Conservation (phyloP, 1,139 yeast species). For the Eremothecium cymbalariae region DNA sequence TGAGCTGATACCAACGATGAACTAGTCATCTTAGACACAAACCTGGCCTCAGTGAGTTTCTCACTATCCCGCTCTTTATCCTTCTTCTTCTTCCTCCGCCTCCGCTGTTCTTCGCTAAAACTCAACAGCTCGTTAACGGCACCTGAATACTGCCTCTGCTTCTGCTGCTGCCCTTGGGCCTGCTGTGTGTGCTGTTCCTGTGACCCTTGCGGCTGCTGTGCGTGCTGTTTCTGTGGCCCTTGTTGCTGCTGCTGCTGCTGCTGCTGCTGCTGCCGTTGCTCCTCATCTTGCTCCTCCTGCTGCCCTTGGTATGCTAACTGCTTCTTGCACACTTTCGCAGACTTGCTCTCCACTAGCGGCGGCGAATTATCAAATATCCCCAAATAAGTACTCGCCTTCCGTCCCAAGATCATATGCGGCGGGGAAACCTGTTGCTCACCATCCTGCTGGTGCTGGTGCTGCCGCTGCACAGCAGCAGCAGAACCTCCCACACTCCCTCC, state of each 20-base stretch:
- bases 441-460: constrained; percentile 1
- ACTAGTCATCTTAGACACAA: not conserved
- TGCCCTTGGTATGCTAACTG: not conserved
- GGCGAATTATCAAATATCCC: constrained; percentile 28
- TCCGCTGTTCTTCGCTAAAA: too few species aligned
- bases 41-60: not conserved
- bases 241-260: constrained; percentile 8
- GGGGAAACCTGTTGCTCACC: constrained; percentile 10
- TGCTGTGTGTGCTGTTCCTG: not conserved
- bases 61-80: not conserved
- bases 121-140: too few species aligned
- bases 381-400: constrained; percentile 32
- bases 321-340: constrained; percentile 2
- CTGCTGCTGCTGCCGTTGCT: not conserved
- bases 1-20: not conserved
- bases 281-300: not conserved
- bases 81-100: constrained; percentile 5
- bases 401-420: constrained; percentile 22
- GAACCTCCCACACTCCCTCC: too few species aligned
- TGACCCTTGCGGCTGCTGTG: not conserved
- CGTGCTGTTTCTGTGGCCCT: too few species aligned
- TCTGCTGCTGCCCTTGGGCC: constrained; percentile 2
- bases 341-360: constrained; percentile 1
- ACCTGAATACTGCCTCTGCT: too few species aligned
- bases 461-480: too few species aligned